Percentiles rank a stretch among this genome's conserved stretches.
These are phyloP conservation scores for Tricholoma bakamatsutake DNA, from an alignment of 768 basidiomycete species.

Conservation along the genomic window DNA sequence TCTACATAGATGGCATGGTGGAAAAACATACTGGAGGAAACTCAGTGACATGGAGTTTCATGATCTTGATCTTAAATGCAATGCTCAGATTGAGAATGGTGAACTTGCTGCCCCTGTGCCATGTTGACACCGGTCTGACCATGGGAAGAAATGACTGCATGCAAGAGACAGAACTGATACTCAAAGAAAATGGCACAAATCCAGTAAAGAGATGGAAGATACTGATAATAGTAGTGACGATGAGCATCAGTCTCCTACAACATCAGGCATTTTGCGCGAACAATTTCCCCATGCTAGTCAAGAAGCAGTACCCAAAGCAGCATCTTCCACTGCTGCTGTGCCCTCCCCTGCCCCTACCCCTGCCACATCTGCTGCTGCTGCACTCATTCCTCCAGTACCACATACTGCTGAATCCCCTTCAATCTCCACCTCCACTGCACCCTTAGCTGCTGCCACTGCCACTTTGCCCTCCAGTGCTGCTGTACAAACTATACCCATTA, in stretches of 20 bases:
- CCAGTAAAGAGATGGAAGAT: not conserved
- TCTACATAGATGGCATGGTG: not conserved
- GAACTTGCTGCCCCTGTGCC: constrained; percentile 2
- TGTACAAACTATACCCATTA: too few species aligned
- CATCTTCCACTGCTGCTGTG: not conserved
- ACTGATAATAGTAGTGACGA: not conserved
- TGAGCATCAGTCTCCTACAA: not conserved
- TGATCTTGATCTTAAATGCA: not conserved
- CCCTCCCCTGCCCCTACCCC: too few species aligned
- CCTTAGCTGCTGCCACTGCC: too few species aligned
- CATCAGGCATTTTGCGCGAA: not conserved
- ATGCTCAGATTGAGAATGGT: constrained; percentile 1
- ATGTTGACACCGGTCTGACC: constrained; percentile 4
- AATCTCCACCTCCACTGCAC: too few species aligned
- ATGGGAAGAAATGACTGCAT: constrained; percentile 4
- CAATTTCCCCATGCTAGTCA: not conserved
- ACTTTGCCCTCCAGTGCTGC: too few species aligned
- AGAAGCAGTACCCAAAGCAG: not conserved
- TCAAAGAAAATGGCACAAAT: not conserved
- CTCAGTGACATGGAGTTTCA: constrained; percentile 2
- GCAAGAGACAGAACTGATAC: not conserved
- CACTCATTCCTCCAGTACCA: not conserved
- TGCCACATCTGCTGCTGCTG: not conserved
- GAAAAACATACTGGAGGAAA: constrained; percentile 1
- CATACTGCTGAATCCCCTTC: not conserved